Conservation (phyloP, 2,329 filamentous ascomycete species). For the Penicillium occitanis region DNA sequence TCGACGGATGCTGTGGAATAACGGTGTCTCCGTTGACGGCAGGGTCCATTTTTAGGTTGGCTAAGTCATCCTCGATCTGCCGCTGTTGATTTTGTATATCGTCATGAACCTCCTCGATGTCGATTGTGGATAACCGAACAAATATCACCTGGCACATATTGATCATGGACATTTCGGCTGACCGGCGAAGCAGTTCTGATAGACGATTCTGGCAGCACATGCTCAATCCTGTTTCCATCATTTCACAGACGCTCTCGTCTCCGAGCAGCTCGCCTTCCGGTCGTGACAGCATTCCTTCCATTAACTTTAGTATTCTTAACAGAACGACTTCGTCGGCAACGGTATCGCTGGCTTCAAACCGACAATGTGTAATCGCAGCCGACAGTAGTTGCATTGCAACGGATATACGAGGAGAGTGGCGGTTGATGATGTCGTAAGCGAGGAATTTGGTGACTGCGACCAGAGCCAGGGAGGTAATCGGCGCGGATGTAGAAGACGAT, state of each 20-base stretch:
- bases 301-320: slow-evolving; percentile 88
- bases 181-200: slow-evolving; percentile 84
- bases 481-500: slow-evolving; percentile 90
- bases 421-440: slow-evolving; percentile 85
- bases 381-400: slow-evolving; percentile 93
- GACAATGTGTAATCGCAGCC: slow-evolving; percentile 92
- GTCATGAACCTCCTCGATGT: slow-evolving; percentile 67
- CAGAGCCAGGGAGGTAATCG: slow-evolving; percentile 91
- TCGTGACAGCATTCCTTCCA: slow-evolving; percentile 97
- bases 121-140: slow-evolving; percentile 80
- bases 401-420: slow-evolving; percentile 79
- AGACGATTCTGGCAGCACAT: slow-evolving; percentile 95
- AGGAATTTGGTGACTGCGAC: slow-evolving; percentile 96
- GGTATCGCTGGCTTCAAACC: slow-evolving; percentile 94
- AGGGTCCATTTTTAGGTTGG: slow-evolving; percentile 80
- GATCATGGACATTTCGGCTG: slow-evolving; percentile 95
- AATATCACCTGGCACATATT: slow-evolving; percentile 99
- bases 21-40: slow-evolving; percentile 66
- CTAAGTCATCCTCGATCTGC: slow-evolving; percentile 62
- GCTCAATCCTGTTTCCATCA: slow-evolving; percentile 97
- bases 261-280: slow-evolving; percentile 90
- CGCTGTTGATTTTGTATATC: slow-evolving; percentile 63
- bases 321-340: slow-evolving; percentile 94
- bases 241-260: slow-evolving; percentile 97
- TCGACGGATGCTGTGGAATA: slow-evolving; percentile 51